A percentile compares a stretch with the other conserved stretches of the same genome.
Conservation (phyloP, 1,139 yeast species). For the Lodderomyces parapsilosis region DNA sequence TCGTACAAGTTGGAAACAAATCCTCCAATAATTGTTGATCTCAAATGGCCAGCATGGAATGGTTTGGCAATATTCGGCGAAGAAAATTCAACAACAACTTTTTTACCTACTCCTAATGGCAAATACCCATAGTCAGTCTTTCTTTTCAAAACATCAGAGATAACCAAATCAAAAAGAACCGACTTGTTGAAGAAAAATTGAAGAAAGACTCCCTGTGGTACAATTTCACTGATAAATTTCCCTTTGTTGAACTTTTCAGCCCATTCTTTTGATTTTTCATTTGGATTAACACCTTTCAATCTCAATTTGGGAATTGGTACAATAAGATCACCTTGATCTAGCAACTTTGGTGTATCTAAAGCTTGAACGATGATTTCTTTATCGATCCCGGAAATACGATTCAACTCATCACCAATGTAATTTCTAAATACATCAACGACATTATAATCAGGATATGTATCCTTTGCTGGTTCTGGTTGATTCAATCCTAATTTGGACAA, state of each 20-base stretch:
- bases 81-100: slow-evolving; percentile 81
- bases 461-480: slow-evolving; percentile 25
- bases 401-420: slow-evolving; percentile 78
- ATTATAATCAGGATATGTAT: slow-evolving; percentile 68
- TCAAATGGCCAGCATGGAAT: slow-evolving; percentile 98
- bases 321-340: slow-evolving; percentile 90
- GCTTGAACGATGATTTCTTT: slow-evolving; percentile 73
- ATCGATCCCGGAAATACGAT: slow-evolving; percentile 71
- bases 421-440: slow-evolving; percentile 84
- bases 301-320: slow-evolving; percentile 93
- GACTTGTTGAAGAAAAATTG: slow-evolving; percentile 80
- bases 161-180: slow-evolving; percentile 64
- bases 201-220: slow-evolving; percentile 86
- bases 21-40: slow-evolving; percentile 99
- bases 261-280: slow-evolving; percentile 83
- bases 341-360: slow-evolving; percentile 80
- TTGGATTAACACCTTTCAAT: slow-evolving; percentile 82
- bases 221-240: slow-evolving; percentile 64
- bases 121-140: slow-evolving; percentile 66
- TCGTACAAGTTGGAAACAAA: slow-evolving; percentile 88
- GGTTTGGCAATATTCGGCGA: slow-evolving; percentile 99
- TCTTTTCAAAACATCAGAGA: slow-evolving; percentile 69
- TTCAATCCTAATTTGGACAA: slow-evolving; percentile 38
- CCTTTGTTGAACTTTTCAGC: slow-evolving; percentile 68
- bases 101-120: slow-evolving; percentile 74